Conservation (phyloP, 441 rosid species). For the Theobroma grandiflorum region DNA sequence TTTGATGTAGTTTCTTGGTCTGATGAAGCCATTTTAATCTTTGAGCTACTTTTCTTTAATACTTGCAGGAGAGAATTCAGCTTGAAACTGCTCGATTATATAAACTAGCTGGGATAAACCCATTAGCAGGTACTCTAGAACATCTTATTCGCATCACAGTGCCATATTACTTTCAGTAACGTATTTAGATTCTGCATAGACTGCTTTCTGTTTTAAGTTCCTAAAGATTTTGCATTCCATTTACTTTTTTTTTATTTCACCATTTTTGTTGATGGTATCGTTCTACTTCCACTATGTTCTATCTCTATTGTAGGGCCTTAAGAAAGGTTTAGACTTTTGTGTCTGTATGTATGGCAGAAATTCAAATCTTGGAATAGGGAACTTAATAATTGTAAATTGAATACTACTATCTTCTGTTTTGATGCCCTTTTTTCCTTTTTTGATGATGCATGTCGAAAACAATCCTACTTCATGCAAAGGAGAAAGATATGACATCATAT, state of each 20-base stretch:
- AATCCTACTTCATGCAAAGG: neutral
- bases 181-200: neutral
- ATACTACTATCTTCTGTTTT: neutral
- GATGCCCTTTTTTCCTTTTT: neutral
- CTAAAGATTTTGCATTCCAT: neutral
- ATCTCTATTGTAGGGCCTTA: neutral
- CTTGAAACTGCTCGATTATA: constrained; percentile 95
- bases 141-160: neutral
- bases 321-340: neutral
- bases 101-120: constrained; percentile 92
- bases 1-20: neutral
- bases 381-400: neutral
- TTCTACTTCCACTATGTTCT: neutral
- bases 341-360: neutral
- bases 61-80: constrained; percentile 86
- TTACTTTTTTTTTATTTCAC: neutral
- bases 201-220: neutral
- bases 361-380: neutral
- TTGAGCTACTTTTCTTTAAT: constrained; percentile 17
- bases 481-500: neutral
- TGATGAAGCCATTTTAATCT: neutral
- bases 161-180: neutral
- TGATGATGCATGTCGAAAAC: neutral
- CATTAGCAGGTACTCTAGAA: constrained; percentile 75
- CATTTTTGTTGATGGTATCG: neutral